Base-by-base conservation (phyloP, 106 monocot genomes). In the Dendrobium nobile region DNA sequence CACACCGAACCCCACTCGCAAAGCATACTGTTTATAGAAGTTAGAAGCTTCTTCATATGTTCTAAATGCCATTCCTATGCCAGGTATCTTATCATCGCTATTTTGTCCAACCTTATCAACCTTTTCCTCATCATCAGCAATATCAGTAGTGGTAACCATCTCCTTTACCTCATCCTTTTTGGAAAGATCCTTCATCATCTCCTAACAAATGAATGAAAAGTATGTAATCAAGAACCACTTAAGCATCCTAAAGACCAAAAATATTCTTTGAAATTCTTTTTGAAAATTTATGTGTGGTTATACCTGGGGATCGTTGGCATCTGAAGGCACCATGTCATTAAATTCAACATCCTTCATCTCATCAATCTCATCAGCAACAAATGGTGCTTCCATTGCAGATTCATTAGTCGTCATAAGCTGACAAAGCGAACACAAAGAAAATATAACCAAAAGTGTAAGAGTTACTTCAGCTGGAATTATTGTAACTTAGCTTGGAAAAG, bases 21-120 rank as follows among this genome's bases (percentile, higher is more conserved):
- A 59, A 2, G 91, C 91, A 82, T 91, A 91, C 42, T 86, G 73
- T n/a, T 86, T 88, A 67, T 86, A 91, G 84, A 83, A 91, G 22
- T 85, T 82, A 16, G 64, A 79, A 41, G 80, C 88, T 48, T 91
- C 91, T 56, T 91, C 86, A 64, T 86, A 88, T 59, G 84, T 77
- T 58, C 37, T 88, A 79, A 91, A 91, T 48, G 78, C 79, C 88
- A 88, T 84, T 20, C 90, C 90, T 1, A 88, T 73, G 10, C 48
- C 48, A 54, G 90, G 90, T 40, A 68, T 80, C 58, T 81, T 82
- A 67, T 54, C 79, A 59, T 74, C 75, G 15, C 17, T 47, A 73
- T 47, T 78, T 37, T 17, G 75, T 43, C 22, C 47, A 61, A 47
- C 41, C 54, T 47, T 65, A 33, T 45, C 77, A 10, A 47, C 56